Evolutionary conservation across 2,329 filamentous ascomycete genomes (phyloP).

Genomic region (Magnaporthiopsis rhizophila): DNA sequence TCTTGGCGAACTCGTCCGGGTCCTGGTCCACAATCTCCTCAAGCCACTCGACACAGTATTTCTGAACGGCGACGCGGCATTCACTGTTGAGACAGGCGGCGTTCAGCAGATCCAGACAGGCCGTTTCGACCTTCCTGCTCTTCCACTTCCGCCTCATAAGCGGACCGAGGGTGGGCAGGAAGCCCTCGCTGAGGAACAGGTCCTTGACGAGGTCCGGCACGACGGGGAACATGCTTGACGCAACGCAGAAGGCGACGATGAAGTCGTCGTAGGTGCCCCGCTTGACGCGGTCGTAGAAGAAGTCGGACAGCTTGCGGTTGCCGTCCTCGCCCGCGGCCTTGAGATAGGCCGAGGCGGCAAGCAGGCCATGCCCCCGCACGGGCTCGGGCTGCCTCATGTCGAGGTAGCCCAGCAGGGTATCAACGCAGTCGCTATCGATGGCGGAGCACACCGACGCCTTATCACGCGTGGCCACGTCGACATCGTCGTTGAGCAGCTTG

Average conservation of each 20-base stretch:
- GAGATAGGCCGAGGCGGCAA: slow-evolving; percentile 77
- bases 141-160: slow-evolving; percentile 75
- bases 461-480: slow-evolving; percentile 33
- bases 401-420: slow-evolving; percentile 77
- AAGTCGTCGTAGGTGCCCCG: slow-evolving; percentile 80
- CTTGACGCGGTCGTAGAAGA: slow-evolving; percentile 64
- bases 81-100: slow-evolving; percentile 79
- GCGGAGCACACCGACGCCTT: slow-evolving; percentile 48
- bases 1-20: slow-evolving; percentile 44
- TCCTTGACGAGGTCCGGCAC: slow-evolving; percentile 65
- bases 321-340: slow-evolving; percentile 68
- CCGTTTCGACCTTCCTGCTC: slow-evolving; percentile 76
- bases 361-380: slow-evolving; percentile 71
- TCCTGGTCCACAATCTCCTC: slow-evolving; percentile 73
- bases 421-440: slow-evolving; percentile 68
- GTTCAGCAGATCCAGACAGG: slow-evolving; percentile 82
- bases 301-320: slow-evolving; percentile 59
- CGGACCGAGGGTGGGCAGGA: slow-evolving; percentile 67
- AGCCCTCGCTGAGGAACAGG: slow-evolving; percentile 83
- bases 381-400: slow-evolving; percentile 71
- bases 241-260: slow-evolving; percentile 89
- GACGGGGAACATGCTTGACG: slow-evolving; percentile 79
- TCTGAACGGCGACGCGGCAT: slow-evolving; percentile 76
- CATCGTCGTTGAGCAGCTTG: slow-evolving; percentile 50
- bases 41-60: slow-evolving; percentile 81